Evolutionary conservation across 1,284 basidiomycete species (phyloP).

Genomic region (Trichosporon sp.): DNA sequence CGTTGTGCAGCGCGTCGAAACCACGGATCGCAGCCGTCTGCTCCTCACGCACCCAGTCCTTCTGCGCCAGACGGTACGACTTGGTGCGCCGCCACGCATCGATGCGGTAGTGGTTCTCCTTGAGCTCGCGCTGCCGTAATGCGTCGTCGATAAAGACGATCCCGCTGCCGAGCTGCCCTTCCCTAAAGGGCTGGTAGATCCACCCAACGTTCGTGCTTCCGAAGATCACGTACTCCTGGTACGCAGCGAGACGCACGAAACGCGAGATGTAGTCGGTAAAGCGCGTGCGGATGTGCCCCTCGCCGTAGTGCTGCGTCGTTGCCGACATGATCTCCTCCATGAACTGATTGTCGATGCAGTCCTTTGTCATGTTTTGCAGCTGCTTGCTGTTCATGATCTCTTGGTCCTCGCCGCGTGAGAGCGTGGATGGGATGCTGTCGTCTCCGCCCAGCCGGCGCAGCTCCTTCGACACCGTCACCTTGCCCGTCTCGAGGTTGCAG

Average conservation of each 20-base stretch:
- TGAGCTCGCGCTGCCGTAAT: conserved; percentile 58
- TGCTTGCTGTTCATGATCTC: conserved; percentile 11
- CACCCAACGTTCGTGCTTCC: conserved; percentile 64
- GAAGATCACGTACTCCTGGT: conserved; percentile 68
- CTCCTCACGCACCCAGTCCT: conserved; percentile 54
- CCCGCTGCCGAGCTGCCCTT: conserved; percentile 60
- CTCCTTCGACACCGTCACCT: conserved; percentile 71
- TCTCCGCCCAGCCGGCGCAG: conserved; percentile 14
- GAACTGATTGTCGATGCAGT: conserved; percentile 72
- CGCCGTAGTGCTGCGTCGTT: conserved; percentile 69
- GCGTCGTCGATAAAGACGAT: conserved; percentile 63
- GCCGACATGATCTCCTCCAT: conserved; percentile 82
- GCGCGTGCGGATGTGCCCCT: conserved; percentile 67
- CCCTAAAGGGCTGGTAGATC: conserved; percentile 41
- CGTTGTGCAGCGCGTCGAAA: conserved; percentile 68
- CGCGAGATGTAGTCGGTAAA: conserved; percentile 69
- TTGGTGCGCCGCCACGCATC: conserved; percentile 71
- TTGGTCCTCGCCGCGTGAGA: conserved; percentile 5
- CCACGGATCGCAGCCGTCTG: conserved; percentile 55
- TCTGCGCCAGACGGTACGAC: conserved; percentile 59
- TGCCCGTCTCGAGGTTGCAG: conserved; percentile 79
- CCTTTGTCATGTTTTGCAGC: conserved; percentile 51
- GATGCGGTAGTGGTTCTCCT: conserved; percentile 63
- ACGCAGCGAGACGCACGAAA: conserved; percentile 68
- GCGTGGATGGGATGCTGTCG: conserved; percentile 7